A percentile compares a stretch with the other conserved stretches of the same genome.
phyloP scores from a whole-genome alignment of 805 yeast species.

The Cyberlindnera subsufficiens region DNA sequence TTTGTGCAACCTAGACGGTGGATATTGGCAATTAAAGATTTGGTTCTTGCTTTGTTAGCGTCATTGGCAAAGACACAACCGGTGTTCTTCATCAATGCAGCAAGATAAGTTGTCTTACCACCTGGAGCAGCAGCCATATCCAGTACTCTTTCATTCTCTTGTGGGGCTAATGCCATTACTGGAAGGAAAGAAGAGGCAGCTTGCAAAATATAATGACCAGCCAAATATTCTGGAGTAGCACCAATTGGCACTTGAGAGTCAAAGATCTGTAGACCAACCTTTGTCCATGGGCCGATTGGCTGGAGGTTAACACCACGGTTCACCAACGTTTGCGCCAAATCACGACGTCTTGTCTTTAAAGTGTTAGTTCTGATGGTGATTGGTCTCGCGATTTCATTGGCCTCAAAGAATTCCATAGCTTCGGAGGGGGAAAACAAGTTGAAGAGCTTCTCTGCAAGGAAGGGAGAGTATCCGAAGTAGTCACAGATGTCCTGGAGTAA shows the following conservation, averaged over 20 bases:
- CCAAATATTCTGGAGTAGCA: constrained; percentile 97
- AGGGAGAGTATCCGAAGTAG: constrained; percentile 89
- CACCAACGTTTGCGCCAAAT: constrained; percentile 88
- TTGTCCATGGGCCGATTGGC: constrained; percentile 97
- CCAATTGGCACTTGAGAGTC: constrained; percentile 99
- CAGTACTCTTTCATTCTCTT: constrained; percentile 88
- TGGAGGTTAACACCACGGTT: constrained; percentile 96
- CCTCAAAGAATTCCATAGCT: constrained; percentile 97
- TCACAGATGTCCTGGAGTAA: constrained; percentile 80
- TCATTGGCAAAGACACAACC: constrained; percentile 98
- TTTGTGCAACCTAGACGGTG: constrained; percentile 96
- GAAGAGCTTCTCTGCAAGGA: constrained; percentile 90
- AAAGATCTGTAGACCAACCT: constrained; percentile 94
- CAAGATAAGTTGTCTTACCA: constrained; percentile 92
- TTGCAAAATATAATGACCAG: constrained; percentile 96
- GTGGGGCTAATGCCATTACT: constrained; percentile 97
- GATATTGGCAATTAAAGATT: constrained; percentile 92
- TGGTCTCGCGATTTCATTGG: constrained; percentile 96
- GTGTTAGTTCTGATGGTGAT: constrained; percentile 98
- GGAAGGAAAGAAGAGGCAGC: constrained; percentile 98
- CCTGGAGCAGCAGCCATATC: constrained; percentile 99
- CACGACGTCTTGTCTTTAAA: constrained; percentile 88
- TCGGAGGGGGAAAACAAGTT: constrained; percentile 89
- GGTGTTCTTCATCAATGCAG: constrained; percentile 96
- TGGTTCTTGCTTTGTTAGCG: constrained; percentile 93